phyloP scores from a whole-genome alignment of 306 rosid species.

The Abrus precatorius region DNA sequence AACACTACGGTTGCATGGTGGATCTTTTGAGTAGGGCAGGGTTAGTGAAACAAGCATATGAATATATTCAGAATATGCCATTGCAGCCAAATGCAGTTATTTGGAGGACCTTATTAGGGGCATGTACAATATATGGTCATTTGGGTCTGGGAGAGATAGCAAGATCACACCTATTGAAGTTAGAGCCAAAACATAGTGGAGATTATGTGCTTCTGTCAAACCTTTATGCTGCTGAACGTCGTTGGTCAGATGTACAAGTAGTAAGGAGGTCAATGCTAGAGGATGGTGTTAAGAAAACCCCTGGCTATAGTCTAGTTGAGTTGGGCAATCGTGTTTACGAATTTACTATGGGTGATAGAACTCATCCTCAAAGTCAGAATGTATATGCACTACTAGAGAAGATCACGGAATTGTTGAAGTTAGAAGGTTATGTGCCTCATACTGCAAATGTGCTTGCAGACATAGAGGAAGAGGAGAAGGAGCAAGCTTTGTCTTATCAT shows the following conservation, averaged over 20 bases:
- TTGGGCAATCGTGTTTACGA: slow-evolving; percentile 66
- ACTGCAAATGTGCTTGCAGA: slow-evolving; percentile 68
- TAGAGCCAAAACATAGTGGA: slow-evolving; percentile 66
- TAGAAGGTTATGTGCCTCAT: slow-evolving; percentile 68
- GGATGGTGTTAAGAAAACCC: slow-evolving; percentile 68
- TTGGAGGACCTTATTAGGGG: slow-evolving; percentile 72
- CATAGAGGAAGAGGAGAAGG: slow-evolving; percentile 75
- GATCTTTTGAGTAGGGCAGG: slow-evolving; percentile 70
- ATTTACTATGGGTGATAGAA: slow-evolving; percentile 67
- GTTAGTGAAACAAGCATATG: slow-evolving; percentile 63
- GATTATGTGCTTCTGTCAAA: slow-evolving; percentile 73
- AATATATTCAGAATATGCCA: slow-evolving; percentile 64
- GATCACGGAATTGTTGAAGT: slow-evolving; percentile 60
- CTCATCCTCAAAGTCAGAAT: slow-evolving; percentile 63
- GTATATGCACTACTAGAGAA: slow-evolving; percentile 59
- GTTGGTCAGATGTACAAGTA: slow-evolving; percentile 63
- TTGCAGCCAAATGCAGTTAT: slow-evolving; percentile 63
- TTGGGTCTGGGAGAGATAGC: slow-evolving; percentile 61
- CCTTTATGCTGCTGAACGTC: slow-evolving; percentile 64
- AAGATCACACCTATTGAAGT: slow-evolving; percentile 56
- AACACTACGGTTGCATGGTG: slow-evolving; percentile 72
- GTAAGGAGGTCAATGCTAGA: slow-evolving; percentile 61
- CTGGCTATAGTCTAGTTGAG: slow-evolving; percentile 66
- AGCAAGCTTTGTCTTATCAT: slow-evolving; percentile 69
- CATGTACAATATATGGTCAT: slow-evolving; percentile 64